Evolutionary conservation across 148 eudicot species (phyloP).

Genomic region (Tetragonia tetragonoides): DNA sequence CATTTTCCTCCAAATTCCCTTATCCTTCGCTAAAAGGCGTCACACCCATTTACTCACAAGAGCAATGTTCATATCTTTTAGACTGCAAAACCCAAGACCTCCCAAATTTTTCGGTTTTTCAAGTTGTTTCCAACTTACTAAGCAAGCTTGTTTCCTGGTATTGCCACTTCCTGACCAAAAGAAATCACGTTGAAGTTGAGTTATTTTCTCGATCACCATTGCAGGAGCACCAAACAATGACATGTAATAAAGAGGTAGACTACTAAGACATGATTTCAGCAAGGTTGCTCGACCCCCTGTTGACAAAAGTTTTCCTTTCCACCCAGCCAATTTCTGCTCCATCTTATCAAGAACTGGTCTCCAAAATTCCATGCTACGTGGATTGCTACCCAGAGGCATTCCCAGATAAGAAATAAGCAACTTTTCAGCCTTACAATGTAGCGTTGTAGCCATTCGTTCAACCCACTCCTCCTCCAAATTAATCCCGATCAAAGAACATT

Average conservation of each 20-base stretch:
- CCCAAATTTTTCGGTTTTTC: neutral
- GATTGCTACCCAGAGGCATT: neutral
- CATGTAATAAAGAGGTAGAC: too few species aligned
- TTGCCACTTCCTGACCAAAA: neutral
- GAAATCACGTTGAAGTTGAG: too few species aligned
- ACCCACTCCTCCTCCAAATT: neutral
- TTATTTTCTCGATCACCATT: too few species aligned
- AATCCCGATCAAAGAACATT: neutral
- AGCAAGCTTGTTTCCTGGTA: neutral
- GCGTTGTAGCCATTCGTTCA: neutral
- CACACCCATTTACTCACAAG: neutral
- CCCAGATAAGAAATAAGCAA: neutral
- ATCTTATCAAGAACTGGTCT: neutral
- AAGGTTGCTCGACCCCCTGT: neutral
- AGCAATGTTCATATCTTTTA: neutral
- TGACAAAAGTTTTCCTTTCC: neutral
- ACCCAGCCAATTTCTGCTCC: too few species aligned
- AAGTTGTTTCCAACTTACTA: neutral
- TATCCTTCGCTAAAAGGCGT: neutral
- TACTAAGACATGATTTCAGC: neutral
- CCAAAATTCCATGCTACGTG: neutral
- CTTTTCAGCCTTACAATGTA: neutral
- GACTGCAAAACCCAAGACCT: neutral
- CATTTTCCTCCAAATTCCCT: neutral
- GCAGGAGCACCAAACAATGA: too few species aligned